Base-by-base conservation (phyloP, 169 alveolate genomes). In the Eimeria maxima region DNA sequence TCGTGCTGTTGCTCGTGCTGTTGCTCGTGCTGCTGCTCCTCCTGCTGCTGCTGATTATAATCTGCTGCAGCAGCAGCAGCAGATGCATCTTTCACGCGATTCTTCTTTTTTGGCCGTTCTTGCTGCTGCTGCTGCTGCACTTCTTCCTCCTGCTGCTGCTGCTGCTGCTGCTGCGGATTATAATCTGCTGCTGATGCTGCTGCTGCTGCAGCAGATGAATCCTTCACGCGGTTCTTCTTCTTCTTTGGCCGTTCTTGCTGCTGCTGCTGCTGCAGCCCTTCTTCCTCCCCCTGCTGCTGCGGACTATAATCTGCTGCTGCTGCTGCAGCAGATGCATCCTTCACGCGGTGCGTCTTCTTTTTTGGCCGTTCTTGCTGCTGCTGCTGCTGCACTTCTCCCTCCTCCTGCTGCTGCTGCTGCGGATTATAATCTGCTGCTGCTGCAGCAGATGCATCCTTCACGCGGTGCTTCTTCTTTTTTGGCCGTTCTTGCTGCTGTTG, bases 61-160 rank as follows among this genome's bases (percentile, higher is more conserved):
- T 57, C 67, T 57, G 67, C 67, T 13, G 67, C 67, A 57, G 67
- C 67, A 57, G 67, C 67, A 57, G 67, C 67, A 8, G 67, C 67
- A 8, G 67, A 14, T 57, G 67, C 67, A 13, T 3, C 67, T 57
- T 16, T 57, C 14, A 57, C 4, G n/a, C 67, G 67, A 14, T 57
- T 57, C 47, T 71, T 71, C 53, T 27, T 33, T 22, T 71, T 27
- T 6, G 0, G 47, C 4, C 53, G 81, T 1, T 33, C 22, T 10
- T 38, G 47, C 81, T 38, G 47, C 81, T 38, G 47, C 81, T 71
- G 47, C 81, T 71, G 81, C 81, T 71, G 81, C 81, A 5, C 47
- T 50, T 24, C 33, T 50, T 71, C 47, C 81, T 71, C 33, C 47
- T 71, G 45, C 45, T 24, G 45, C 22, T 71, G 45, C 14, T 71